phyloP scores from a whole-genome alignment of 495 filamentous ascomycete genomes.

The Talaromyces stipitatus region DNA sequence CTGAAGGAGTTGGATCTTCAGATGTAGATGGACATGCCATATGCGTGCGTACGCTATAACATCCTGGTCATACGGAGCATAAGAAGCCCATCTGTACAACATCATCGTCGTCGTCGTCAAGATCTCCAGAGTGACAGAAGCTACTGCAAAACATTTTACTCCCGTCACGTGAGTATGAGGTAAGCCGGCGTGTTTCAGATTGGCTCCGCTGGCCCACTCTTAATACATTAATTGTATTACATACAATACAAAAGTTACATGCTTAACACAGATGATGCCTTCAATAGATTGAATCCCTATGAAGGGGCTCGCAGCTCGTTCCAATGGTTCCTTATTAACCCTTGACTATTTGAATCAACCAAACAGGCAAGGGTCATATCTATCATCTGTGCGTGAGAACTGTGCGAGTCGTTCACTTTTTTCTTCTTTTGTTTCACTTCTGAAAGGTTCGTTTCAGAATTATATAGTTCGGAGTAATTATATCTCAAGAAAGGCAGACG shows the following conservation, averaged over 20 bases:
- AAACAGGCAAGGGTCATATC: not conserved
- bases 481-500: no score
- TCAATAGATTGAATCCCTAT: not conserved
- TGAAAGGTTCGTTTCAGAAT: not conserved
- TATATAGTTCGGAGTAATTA: not conserved
- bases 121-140: not conserved
- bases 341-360: no score
- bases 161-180: not conserved
- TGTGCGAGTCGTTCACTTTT: not conserved
- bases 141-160: not conserved
- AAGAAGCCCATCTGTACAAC: not conserved
- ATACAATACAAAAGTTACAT: not conserved
- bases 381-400: not conserved
- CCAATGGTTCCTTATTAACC: no score
- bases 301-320: no score
- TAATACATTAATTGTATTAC: not conserved
- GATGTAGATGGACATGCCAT: not conserved
- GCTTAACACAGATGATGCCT: not conserved
- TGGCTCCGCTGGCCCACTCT: not conserved
- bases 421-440: not conserved
- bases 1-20: not conserved
- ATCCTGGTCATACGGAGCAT: not conserved
- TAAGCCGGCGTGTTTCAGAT: not conserved
- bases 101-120: not conserved
- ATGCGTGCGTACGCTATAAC: not conserved